Conservation (phyloP, 2,329 filamentous ascomycete species). For the Ophiostoma montium region DNA sequence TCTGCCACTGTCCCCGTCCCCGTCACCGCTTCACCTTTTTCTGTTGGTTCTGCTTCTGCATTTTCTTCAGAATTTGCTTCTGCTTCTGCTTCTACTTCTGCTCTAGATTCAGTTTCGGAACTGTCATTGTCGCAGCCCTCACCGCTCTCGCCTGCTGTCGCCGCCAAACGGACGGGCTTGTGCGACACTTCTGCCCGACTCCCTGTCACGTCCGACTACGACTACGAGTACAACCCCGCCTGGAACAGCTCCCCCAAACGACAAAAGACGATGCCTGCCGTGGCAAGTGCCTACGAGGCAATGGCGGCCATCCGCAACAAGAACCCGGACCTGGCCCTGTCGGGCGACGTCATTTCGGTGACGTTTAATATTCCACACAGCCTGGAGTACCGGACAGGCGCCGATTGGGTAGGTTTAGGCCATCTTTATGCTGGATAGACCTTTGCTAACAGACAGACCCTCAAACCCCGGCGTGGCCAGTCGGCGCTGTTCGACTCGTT, state of each 20-base stretch:
- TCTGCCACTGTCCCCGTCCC: no score
- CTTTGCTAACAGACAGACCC: slow-evolving; percentile 39
- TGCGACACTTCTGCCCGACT: slow-evolving; percentile 21
- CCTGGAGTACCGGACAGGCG: slow-evolving; percentile 41
- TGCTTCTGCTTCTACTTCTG: background rate
- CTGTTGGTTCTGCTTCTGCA: no score
- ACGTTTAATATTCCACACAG: slow-evolving; percentile 50
- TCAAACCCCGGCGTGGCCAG: slow-evolving; percentile 67
- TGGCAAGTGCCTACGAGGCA: slow-evolving; percentile 33
- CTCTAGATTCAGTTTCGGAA: no score
- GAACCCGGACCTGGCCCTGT: slow-evolving; percentile 43
- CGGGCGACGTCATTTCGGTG: slow-evolving; percentile 52
- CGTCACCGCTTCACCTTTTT: no score
- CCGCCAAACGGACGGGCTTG: slow-evolving; percentile 19
- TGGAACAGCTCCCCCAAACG: slow-evolving; percentile 22
- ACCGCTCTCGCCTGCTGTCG: slow-evolving; percentile 2
- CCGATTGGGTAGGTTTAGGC: slow-evolving; percentile 43
- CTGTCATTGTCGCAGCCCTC: background rate
- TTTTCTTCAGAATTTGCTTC: no score
- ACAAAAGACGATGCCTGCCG: slow-evolving; percentile 16
- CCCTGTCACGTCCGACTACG: slow-evolving; percentile 28
- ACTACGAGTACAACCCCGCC: slow-evolving; percentile 22
- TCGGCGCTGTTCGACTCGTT: slow-evolving; percentile 90
- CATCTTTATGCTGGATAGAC: background rate
- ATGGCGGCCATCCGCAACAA: slow-evolving; percentile 40